Conservation (phyloP, 768 basidiomycete species). For the Cytidiella melzeri region DNA sequence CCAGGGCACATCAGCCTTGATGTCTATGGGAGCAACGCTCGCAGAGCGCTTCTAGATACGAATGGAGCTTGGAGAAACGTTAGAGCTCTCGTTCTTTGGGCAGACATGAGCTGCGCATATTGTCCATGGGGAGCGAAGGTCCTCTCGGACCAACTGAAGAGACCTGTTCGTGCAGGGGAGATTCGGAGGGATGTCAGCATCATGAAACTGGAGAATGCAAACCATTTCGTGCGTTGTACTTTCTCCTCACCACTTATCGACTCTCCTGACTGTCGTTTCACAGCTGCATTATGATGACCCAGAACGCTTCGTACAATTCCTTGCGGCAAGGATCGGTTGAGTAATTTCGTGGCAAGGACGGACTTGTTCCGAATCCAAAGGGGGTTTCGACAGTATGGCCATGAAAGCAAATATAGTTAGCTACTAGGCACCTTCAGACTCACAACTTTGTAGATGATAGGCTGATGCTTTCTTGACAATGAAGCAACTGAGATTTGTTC, state of each 20-base stretch:
- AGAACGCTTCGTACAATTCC: background rate
- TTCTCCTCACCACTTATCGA: background rate
- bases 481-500: too few relatives aligned
- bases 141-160: background rate
- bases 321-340: background rate
- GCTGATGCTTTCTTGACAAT: too few relatives aligned
- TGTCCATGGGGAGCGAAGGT: background rate
- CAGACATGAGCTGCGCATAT: background rate
- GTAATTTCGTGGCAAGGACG: background rate
- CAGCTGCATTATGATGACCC: background rate
- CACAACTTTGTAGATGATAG: too few relatives aligned
- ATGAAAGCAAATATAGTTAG: too few relatives aligned
- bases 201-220: slow-evolving; percentile 1
- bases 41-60: background rate
- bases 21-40: background rate
- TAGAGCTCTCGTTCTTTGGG: background rate
- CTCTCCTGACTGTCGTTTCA: background rate
- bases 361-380: too few relatives aligned
- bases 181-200: background rate
- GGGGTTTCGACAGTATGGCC: too few relatives aligned
- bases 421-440: too few relatives aligned
- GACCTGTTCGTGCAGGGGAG: background rate
- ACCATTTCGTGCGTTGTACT: slow-evolving; percentile 5
- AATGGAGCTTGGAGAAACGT: background rate
- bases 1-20: background rate